A percentile compares a stretch with the other conserved stretches of the same genome.
Evolutionary conservation across 129 eudicot species (phyloP).

Genomic region (Lactuca sativa): DNA sequence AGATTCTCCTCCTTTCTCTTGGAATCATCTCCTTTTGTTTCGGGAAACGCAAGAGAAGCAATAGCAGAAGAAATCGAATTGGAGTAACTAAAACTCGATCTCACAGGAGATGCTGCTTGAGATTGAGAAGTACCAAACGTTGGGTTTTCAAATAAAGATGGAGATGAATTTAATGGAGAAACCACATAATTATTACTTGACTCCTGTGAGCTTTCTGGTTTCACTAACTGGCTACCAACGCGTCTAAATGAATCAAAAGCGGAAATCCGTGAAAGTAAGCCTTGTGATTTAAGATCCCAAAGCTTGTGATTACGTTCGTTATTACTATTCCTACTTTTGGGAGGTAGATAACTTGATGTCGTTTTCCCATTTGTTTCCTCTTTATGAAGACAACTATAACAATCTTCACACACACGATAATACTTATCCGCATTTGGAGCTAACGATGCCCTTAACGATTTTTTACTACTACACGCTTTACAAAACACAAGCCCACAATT

Average conservation of each 20-base stretch:
- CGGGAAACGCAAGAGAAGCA: constrained; percentile 33
- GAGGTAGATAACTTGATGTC: constrained; percentile 35
- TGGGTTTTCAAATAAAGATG: constrained; percentile 35
- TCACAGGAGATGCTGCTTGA: constrained; percentile 43
- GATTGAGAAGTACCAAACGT: constrained; percentile 31
- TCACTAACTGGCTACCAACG: constrained; percentile 30
- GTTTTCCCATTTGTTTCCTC: constrained; percentile 21
- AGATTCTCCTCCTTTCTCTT: constrained; percentile 36
- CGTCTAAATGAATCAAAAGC: constrained; percentile 55
- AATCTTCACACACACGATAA: constrained; percentile 69
- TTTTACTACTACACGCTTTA: constrained; percentile 53
- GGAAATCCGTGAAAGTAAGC: constrained; percentile 46
- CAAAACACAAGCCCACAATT: constrained; percentile 72
- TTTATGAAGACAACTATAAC: constrained; percentile 46
- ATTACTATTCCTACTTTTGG: constrained; percentile 27
- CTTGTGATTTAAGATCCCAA: constrained; percentile 28
- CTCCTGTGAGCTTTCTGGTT: constrained; percentile 38
- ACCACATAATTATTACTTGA: constrained; percentile 26
- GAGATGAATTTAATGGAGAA: constrained; percentile 35
- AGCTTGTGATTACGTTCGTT: constrained; percentile 31
- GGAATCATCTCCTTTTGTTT: constrained; percentile 36
- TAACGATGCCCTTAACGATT: constrained; percentile 59
- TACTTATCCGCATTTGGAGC: constrained; percentile 55
- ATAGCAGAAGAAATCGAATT: constrained; percentile 32
- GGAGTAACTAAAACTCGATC: constrained; percentile 47